Percentiles rank a stretch among this genome's conserved stretches.
Conservation (phyloP, 768 basidiomycete species). For the Russula compacta region DNA sequence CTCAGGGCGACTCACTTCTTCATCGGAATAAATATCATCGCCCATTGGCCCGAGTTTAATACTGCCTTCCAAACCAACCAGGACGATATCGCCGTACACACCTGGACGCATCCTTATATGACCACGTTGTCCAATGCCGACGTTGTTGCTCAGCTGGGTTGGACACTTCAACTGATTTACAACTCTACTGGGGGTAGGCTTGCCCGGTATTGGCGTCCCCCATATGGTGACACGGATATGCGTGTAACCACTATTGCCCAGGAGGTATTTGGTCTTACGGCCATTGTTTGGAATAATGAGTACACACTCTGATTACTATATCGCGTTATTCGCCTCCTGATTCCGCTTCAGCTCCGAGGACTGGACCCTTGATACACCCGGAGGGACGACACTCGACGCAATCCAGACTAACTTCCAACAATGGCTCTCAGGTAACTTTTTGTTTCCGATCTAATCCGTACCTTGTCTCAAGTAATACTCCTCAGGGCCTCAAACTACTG, state of each 20-base stretch:
- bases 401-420: conserved; percentile 42
- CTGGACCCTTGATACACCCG: conserved; percentile 50
- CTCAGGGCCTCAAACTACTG: conserved; percentile 60
- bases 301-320: conserved; percentile 27
- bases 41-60: conserved; percentile 28
- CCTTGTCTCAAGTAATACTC: background rate
- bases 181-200: conserved; percentile 70
- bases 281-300: conserved; percentile 92
- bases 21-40: conserved; percentile 36
- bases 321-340: background rate
- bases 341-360: conserved; percentile 49
- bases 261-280: conserved; percentile 76
- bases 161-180: conserved; percentile 70
- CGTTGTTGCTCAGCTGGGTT: conserved; percentile 70
- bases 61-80: conserved; percentile 25
- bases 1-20: conserved; percentile 37
- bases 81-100: conserved; percentile 42
- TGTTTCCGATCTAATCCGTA: background rate
- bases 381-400: conserved; percentile 35
- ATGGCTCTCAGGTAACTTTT: conserved; percentile 43
- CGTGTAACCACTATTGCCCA: conserved; percentile 79
- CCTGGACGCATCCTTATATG: conserved; percentile 75
- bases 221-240: conserved; percentile 77
- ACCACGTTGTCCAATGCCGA: conserved; percentile 61
- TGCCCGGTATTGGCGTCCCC: conserved; percentile 82